These are phyloP conservation scores for Apodospora peruviana DNA, from an alignment of 495 filamentous ascomycete species.

Conservation along the genomic window DNA sequence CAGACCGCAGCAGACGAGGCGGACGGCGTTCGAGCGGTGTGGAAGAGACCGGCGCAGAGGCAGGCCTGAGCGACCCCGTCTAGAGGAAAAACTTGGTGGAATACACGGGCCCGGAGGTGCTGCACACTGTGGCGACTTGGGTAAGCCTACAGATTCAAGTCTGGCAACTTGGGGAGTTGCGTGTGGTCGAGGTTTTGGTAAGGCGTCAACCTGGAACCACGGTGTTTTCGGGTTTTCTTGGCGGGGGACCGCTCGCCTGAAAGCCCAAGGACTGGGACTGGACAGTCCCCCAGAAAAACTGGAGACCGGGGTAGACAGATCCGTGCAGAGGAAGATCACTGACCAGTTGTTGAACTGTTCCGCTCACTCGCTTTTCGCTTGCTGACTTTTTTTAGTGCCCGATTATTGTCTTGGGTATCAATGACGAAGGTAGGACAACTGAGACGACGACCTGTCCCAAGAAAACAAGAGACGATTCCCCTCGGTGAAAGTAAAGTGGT, in stretches of 20 bases:
- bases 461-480: too few relatives aligned
- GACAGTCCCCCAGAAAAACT: constrained; percentile 5
- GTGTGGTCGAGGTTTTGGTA: constrained; percentile 24
- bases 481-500: too few relatives aligned
- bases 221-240: constrained; percentile 9
- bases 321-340: constrained; percentile 6
- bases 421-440: constrained; percentile 6
- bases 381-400: constrained; percentile 25
- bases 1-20: constrained; percentile 1
- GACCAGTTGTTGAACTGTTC: constrained; percentile 9
- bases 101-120: background rate
- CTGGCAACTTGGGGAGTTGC: constrained; percentile 20
- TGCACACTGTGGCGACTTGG: constrained; percentile 16
- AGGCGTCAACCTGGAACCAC: constrained; percentile 28
- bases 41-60: background rate
- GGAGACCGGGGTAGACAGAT: constrained; percentile 12
- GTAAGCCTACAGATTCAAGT: constrained; percentile 16
- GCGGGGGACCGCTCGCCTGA: constrained; percentile 9
- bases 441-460: background rate
- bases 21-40: background rate
- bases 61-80: background rate
- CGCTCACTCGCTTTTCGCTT: constrained; percentile 7
- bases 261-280: constrained; percentile 1
- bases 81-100: background rate
- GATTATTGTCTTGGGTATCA: constrained; percentile 30